Evolutionary conservation across 768 basidiomycete genomes (phyloP).

Genomic region (Brasilioporus rufonigricans): DNA sequence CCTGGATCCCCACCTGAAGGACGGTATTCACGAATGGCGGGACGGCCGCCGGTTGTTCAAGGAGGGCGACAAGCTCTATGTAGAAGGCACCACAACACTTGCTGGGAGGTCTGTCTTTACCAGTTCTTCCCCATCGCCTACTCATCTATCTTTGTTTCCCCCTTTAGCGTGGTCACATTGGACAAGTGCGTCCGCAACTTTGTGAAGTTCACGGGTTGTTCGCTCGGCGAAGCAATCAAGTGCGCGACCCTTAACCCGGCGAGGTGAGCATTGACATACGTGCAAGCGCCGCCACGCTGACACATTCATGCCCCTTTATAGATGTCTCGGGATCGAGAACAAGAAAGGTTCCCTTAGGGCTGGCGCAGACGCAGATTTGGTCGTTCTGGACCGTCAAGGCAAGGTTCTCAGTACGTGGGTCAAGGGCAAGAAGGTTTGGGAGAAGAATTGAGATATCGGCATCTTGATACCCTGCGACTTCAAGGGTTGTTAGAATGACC

Average conservation of each 20-base stretch:
- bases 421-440: slow-evolving; percentile 72
- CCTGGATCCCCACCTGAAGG: slow-evolving; percentile 78
- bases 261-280: slow-evolving; percentile 41
- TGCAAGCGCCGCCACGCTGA: background rate
- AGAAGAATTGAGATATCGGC: slow-evolving; percentile 23
- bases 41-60: slow-evolving; percentile 80
- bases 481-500: background rate
- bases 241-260: slow-evolving; percentile 88
- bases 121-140: background rate
- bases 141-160: background rate
- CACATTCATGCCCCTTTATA: slow-evolving; percentile 22
- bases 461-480: background rate
- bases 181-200: slow-evolving; percentile 88
- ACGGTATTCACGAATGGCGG: slow-evolving; percentile 88
- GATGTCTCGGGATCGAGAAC: slow-evolving; percentile 75
- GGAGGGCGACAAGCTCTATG: slow-evolving; percentile 73
- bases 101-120: slow-evolving; percentile 68
- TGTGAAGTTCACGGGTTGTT: slow-evolving; percentile 77
- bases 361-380: slow-evolving; percentile 86
- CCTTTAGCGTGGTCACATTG: slow-evolving; percentile 67
- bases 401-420: slow-evolving; percentile 74
- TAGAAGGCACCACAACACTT: slow-evolving; percentile 84
- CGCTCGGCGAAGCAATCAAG: slow-evolving; percentile 78
- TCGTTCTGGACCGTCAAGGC: slow-evolving; percentile 69
- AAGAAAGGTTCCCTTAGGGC: slow-evolving; percentile 78